Base-by-base conservation (phyloP, 2,329 filamentous ascomycete species). In the Sarocladium brachiariae region DNA sequence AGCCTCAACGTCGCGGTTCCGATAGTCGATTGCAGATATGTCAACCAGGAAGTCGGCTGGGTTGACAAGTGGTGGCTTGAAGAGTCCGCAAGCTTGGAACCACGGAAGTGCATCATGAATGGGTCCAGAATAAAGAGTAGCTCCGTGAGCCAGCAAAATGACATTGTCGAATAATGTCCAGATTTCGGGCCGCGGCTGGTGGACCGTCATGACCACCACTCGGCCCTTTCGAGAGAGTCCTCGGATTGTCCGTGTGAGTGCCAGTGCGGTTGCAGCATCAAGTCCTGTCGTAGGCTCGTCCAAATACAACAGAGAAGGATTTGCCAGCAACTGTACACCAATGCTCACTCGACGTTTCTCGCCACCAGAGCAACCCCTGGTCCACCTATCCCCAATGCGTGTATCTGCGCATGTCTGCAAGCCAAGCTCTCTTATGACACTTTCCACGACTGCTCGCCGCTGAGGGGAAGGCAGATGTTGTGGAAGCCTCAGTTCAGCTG, bases 201-300 rank as follows among this genome's bases (percentile, higher is more conserved):
- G 87, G 25, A 90, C 86, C 0, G 85, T 89, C 0, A 82, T 83
- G 11, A 89, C 77, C 50, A 89, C 74, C 0, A 84, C 89, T 21
- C 86, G 71, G 0, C 85, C 85, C 60, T 84, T 84, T 30, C 71
- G 71, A 0, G 85, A 83, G 2, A 90, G 70, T 4, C 68, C 71
- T 59, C 89, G 87, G 6, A 90, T 65, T 0, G 85, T 89, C 27
- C 80, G 73, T 1, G 89, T 73, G 0, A 90, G 75, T 56, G 89
- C 85, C 56, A 81, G 87, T 0, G 87, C 87, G 59, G 83, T 88
- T 2, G 85, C 87, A 0, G 86, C 84, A 66, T 91, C 87, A 8
- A 91, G 71, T 0, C 84, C 85, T 1, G 86, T 89, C 0, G 87
- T 91, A 0, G 87, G 86, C 59, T 91, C 87, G 58, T 91, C 87